Evolutionary conservation across 345 rosid species (phyloP), one percentile per base, ranked within the genome.

Genomic region (Moringa oleifera): DNA sequence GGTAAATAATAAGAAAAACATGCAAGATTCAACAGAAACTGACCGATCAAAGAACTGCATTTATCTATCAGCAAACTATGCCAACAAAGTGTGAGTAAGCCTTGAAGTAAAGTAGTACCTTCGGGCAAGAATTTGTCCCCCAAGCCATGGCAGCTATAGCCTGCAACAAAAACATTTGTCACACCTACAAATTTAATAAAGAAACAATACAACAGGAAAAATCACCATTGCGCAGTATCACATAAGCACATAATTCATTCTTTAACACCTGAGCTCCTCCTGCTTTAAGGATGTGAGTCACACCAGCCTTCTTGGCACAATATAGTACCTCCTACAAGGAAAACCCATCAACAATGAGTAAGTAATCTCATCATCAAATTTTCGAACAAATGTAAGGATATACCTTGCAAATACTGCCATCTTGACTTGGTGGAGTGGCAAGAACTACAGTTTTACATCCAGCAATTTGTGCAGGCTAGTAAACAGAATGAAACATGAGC

Each of bases 121-220:
- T 91, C 6, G 98, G 98, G 75, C 98, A 91, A 67, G 98, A 85
- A 69, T 87, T 84, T 50, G 90, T 91, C 20, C 98, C 98, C 98
- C 98, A 91, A 53, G 95, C 96, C 98, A 91, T 86, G 51, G 96
- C 98, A 62, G 98, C 81, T 74, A 91, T 79, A 37, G 98, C 98
- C 98, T 91, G 77, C 58, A 74, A 28, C 63, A 53, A n/a, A 0
- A 23, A 62, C 65, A 18, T 31, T 24, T 25, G 54, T 45, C 54
- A 63, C 22, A 57, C 41, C 49, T 25, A 63, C 25, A 18, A 55
- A 53, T n/a, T 41, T 37, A 21, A 68, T 20, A 21, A 21, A 23
- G 45, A 67, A 52, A 46, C 20, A 50, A 25, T 11, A 24, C 21
- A 47, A 47, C 28, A 56, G 52, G 6, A 19, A 15, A 59, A 18